Base-by-base conservation (phyloP, 495 filamentous ascomycete species). In the Pyrenula massariospora region DNA sequence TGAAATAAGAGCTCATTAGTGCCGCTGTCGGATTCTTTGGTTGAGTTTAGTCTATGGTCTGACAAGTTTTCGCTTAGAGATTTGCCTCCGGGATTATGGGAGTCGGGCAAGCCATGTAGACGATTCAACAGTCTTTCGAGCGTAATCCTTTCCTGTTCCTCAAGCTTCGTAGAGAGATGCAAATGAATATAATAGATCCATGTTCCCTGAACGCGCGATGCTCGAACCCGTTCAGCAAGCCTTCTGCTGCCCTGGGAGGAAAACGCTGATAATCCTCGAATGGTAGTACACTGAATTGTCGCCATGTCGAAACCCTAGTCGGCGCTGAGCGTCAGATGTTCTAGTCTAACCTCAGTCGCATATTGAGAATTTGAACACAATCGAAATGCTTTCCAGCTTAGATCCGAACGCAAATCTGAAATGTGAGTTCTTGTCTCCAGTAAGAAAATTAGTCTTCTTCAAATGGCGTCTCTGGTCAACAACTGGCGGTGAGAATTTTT, bases 1-100 rank as follows among this genome's bases (percentile, higher is more conserved):
- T 89, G 89, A 65, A 83, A 82, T 22, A 79, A 72, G 50, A 54
- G 25, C 15, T 63, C 60, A 2, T 62, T 63, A 42, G 31, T 15
- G 5, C 15, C 8, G 31, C 15, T 15, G 31, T 42, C 31, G n/a
- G n/a, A n/a, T 42, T 42, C 15, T 42, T 15, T 42, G 31, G 5
- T 15, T 15, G 15, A 5, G 5, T 42, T 15, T 15, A 42, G 31
- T 5, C 31, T 42, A 42, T 5, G 8, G 5, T 5, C 31, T 15
- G 31, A 42, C 8, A 42, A 42, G 5, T 42, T 15, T 42, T 42
- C 15, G 8, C 15, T 15, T 15, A 42, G 31, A 42, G 31, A 42
- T 8, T 5, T 15, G 5, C 31, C 8, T 8, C 31, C 31, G 5
- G 5, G 31, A 42, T 42, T 15, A 15, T 15, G 15, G 31, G 31